Evolutionary conservation across 192 early-diverging fungal species (phyloP).

Genomic region (Backusella luteola): DNA sequence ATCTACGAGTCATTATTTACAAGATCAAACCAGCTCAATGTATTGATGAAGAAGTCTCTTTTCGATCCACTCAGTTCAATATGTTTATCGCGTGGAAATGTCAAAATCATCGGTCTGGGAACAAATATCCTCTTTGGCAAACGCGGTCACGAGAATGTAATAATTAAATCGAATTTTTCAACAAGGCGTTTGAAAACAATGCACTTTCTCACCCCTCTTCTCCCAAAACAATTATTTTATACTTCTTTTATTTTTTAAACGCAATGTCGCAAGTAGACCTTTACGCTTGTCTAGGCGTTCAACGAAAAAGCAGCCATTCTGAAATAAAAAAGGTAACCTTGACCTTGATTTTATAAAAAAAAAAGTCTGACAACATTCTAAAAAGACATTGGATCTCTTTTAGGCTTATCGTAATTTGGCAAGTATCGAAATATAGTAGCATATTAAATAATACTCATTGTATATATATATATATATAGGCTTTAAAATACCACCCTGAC

Average conservation of each 20-base stretch:
- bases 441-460: not conserved
- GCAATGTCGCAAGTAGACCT: not conserved
- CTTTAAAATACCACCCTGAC: not conserved
- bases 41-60: too few species aligned
- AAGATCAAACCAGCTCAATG: too few species aligned
- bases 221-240: too few species aligned
- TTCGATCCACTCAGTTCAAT: too few species aligned
- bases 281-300: not conserved
- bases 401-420: not conserved
- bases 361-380: too few species aligned
- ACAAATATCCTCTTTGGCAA: too few species aligned
- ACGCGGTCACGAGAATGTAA: too few species aligned
- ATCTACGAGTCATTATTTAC: too few species aligned
- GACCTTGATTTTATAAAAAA: not conserved
- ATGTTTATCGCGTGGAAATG: too few species aligned
- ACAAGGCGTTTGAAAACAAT: not conserved
- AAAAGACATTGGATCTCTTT: not conserved
- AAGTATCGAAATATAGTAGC: not conserved
- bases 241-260: too few species aligned
- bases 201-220: not conserved
- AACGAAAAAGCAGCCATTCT: not conserved
- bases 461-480: not conserved
- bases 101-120: too few species aligned
- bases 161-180: too few species aligned
- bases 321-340: not conserved